Percentiles rank a stretch among this genome's conserved stretches.
Conservation (phyloP, 805 yeast species). For the Jamesozyma rosinii region DNA sequence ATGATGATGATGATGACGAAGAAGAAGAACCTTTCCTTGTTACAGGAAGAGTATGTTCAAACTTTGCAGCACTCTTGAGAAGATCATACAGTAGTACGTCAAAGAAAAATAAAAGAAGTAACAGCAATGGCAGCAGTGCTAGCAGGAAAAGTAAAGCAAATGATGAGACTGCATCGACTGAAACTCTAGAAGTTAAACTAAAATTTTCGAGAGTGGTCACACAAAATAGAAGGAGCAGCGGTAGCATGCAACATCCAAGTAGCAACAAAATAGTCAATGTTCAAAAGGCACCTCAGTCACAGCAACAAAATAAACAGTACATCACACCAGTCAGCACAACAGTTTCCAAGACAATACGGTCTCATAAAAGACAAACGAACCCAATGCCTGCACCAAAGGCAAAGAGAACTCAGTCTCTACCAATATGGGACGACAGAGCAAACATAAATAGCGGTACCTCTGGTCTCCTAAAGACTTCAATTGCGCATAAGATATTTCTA, state of each 20-base stretch:
- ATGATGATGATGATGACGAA: conserved; percentile 14
- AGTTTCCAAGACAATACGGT: conserved; percentile 1
- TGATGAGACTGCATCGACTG: conserved; percentile 7
- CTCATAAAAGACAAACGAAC: conserved; percentile 29
- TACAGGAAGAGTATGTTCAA: conserved; percentile 31
- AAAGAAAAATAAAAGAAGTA: conserved; percentile 10
- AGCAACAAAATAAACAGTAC: not conserved
- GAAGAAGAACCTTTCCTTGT: conserved; percentile 20
- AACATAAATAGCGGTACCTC: conserved; percentile 5
- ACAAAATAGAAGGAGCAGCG: not conserved
- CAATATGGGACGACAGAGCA: conserved; percentile 27
- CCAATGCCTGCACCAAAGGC: conserved; percentile 41
- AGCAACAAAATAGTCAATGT: not conserved
- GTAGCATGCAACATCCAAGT: not conserved
- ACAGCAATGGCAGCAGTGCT: not conserved
- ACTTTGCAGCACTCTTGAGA: conserved; percentile 28
- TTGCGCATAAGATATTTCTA: conserved; percentile 28
- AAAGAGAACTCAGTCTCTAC: conserved; percentile 37
- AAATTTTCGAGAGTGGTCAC: conserved; percentile 24
- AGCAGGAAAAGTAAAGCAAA: not conserved
- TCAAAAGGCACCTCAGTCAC: not conserved
- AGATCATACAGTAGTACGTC: conserved; percentile 18
- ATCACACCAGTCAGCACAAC: not conserved
- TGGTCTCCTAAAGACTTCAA: conserved; percentile 23
- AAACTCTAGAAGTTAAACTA: conserved; percentile 29